Conservation (phyloP, 164 flowering plant genomes). For the Magnolia sinica region DNA sequence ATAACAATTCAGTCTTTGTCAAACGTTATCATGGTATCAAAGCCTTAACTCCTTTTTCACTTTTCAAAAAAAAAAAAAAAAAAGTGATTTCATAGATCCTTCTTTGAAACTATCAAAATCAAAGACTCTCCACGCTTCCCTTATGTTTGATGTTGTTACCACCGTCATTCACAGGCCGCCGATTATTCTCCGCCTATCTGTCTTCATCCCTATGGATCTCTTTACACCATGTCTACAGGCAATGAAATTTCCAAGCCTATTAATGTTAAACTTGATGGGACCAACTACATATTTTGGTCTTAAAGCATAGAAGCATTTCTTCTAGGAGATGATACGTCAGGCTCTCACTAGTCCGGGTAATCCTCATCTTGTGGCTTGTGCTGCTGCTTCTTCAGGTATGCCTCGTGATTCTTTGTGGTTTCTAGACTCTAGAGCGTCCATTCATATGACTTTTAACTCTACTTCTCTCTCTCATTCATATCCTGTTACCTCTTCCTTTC, state of each 20-base stretch:
- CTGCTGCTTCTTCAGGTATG: not conserved
- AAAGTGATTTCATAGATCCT: too few species aligned
- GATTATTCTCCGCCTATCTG: too few species aligned
- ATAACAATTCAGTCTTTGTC: too few species aligned
- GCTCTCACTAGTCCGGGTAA: not conserved
- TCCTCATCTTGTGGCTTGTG: conserved; percentile 1
- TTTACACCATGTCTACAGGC: not conserved
- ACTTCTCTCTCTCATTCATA: not conserved
- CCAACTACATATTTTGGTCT: conserved; percentile 1
- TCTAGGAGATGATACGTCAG: not conserved
- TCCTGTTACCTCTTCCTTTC: not conserved
- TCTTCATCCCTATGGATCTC: not conserved
- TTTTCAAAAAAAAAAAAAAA: too few species aligned
- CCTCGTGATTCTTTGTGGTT: not conserved
- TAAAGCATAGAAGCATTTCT: not conserved
- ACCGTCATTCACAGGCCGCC: too few species aligned
- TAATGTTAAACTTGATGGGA: conserved; percentile 1
- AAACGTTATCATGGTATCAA: too few species aligned
- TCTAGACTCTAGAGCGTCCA: not conserved
- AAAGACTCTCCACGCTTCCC: too few species aligned
- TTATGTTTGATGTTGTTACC: too few species aligned
- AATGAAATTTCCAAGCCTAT: not conserved
- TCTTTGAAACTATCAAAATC: too few species aligned
- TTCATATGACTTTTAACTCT: not conserved
- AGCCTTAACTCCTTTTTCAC: too few species aligned